Evolutionary conservation across 352 stramenopile genomes (phyloP).

Genomic region (Phytophthora melonis): DNA sequence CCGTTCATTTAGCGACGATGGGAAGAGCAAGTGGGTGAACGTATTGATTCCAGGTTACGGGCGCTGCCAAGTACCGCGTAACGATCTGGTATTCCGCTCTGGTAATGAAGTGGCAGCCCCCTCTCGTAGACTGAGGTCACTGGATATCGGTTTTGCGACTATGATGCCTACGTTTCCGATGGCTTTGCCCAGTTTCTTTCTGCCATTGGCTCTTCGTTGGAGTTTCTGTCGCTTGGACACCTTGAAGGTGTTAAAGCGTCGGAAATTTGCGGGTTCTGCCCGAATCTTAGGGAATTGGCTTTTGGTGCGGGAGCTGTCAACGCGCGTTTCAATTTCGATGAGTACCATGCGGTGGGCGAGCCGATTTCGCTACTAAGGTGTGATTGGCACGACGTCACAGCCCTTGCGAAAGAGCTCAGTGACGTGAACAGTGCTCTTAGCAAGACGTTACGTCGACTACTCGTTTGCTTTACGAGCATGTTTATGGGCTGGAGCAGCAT

Average conservation of each 20-base stretch:
- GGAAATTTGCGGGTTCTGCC: neutral
- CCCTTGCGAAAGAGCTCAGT: neutral
- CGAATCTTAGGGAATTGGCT: neutral
- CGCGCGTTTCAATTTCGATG: neutral
- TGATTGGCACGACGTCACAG: neutral
- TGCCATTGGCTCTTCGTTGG: neutral
- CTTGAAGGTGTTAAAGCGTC: neutral
- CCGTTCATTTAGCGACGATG: neutral
- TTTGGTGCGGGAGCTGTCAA: neutral
- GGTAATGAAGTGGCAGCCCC: neutral
- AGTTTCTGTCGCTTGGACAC: neutral
- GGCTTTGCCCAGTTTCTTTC: neutral
- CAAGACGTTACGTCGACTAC: neutral
- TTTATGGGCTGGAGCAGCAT: no score
- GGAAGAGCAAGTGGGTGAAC: neutral
- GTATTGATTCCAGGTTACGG: neutral
- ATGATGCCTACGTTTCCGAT: neutral
- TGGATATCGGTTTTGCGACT: neutral
- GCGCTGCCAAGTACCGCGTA: neutral
- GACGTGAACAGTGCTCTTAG: neutral
- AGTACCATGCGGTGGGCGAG: neutral
- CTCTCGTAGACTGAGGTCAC: neutral
- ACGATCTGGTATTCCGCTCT: neutral
- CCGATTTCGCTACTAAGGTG: neutral
- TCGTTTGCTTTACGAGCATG: neutral